Evolutionary conservation across 108 stramenopile species (phyloP).

Genomic region (Nitzschia sp.): DNA sequence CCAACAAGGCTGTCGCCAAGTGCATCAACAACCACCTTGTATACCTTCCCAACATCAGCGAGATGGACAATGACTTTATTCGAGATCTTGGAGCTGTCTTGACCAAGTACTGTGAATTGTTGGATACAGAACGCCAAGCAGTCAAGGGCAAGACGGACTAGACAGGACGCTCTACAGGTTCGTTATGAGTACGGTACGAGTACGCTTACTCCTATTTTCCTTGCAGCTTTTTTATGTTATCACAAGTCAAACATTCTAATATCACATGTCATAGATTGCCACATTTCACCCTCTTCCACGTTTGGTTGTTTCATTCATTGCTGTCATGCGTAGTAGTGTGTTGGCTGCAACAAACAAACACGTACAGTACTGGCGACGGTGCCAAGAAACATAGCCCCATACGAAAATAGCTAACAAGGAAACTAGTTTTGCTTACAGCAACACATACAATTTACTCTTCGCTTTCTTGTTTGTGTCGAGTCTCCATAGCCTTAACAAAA

Average conservation of each 20-base stretch:
- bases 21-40: conserved; percentile 23
- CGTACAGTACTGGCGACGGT: too few species aligned
- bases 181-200: too few species aligned
- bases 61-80: conserved; percentile 17
- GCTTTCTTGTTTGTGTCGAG: conserved; percentile 5
- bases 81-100: neutral
- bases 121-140: neutral
- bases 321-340: too few species aligned
- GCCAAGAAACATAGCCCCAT: too few species aligned
- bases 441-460: neutral
- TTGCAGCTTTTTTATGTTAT: too few species aligned
- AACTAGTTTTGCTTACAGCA: conserved; percentile 1
- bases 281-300: too few species aligned
- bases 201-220: too few species aligned
- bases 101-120: conserved; percentile 21
- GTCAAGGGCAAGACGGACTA: conserved; percentile 1
- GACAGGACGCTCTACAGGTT: neutral
- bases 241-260: too few species aligned
- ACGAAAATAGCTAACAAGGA: too few species aligned
- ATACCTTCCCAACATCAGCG: conserved; percentile 27
- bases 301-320: too few species aligned
- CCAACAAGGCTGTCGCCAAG: conserved; percentile 14
- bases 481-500: conserved; percentile 35
- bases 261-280: too few species aligned
- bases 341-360: too few species aligned